Evolutionary conservation across 768 basidiomycete species (phyloP).

Genomic region (Polyporus arcularius): DNA sequence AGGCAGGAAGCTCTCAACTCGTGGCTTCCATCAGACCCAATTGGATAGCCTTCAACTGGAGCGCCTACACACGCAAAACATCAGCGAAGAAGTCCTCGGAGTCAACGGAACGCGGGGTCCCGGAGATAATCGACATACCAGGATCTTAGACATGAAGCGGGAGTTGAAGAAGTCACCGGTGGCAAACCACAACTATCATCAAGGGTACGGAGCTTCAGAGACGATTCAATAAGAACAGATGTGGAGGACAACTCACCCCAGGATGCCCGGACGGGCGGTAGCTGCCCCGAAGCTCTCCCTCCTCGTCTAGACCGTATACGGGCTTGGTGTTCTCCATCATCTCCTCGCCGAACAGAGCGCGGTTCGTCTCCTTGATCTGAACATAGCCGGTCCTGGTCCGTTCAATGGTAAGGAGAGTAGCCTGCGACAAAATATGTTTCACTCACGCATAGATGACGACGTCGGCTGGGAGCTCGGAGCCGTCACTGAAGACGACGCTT

Average conservation of each 20-base stretch:
- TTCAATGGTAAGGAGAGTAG: background rate
- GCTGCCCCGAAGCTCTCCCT: slow-evolving; percentile 39
- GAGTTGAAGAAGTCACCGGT: slow-evolving; percentile 38
- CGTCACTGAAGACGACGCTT: slow-evolving; percentile 33
- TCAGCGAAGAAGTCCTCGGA: background rate
- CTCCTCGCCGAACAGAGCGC: slow-evolving; percentile 37
- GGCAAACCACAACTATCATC: slow-evolving; percentile 41
- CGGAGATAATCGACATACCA: slow-evolving; percentile 29
- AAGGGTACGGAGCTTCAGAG: too few species aligned
- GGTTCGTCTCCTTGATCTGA: slow-evolving; percentile 32
- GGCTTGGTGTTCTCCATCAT: slow-evolving; percentile 31
- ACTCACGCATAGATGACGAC: slow-evolving; percentile 33
- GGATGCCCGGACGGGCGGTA: slow-evolving; percentile 46
- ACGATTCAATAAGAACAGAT: background rate
- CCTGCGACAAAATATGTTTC: background rate
- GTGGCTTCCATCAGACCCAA: slow-evolving; percentile 15
- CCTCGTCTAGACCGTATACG: slow-evolving; percentile 44
- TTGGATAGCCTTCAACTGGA: slow-evolving; percentile 39
- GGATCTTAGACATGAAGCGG: slow-evolving; percentile 37
- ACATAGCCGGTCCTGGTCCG: slow-evolving; percentile 35
- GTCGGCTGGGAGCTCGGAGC: slow-evolving; percentile 30
- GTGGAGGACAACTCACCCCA: slow-evolving; percentile 32
- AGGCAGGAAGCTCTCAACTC: too few species aligned
- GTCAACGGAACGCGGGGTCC: too few species aligned
- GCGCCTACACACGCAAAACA: slow-evolving; percentile 24